Evolutionary conservation across 1,284 basidiomycete species (phyloP).

Genomic region (Puccinia coronata): DNA sequence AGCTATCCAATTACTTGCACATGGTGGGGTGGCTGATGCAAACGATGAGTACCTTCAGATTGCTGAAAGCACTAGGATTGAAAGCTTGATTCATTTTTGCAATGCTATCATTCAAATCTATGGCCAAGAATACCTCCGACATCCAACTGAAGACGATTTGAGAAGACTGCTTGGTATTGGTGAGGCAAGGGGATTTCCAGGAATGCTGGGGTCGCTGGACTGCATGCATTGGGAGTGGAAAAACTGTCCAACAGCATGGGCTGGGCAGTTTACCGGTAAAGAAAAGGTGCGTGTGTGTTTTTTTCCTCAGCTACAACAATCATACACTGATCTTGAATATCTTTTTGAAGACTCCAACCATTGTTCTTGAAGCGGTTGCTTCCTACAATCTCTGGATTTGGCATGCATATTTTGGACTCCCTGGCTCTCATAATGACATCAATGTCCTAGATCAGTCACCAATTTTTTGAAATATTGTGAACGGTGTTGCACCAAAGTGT

Average conservation of each 20-base stretch:
- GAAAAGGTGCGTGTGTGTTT: not conserved
- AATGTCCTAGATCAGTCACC: too few species aligned
- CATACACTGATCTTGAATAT: not conserved
- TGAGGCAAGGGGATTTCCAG: conserved; percentile 7
- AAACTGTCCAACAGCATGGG: not conserved
- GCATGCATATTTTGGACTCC: too few species aligned
- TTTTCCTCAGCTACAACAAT: not conserved
- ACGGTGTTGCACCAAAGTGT: not conserved
- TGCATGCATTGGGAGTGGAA: conserved; percentile 31
- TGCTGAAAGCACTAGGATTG: not conserved
- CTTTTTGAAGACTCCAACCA: not conserved
- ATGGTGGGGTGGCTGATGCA: not conserved
- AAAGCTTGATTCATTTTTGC: not conserved
- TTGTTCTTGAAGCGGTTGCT: conserved; percentile 8
- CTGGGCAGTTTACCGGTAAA: not conserved
- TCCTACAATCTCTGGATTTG: not conserved
- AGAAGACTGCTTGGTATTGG: not conserved
- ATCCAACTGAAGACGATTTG: conserved; percentile 12
- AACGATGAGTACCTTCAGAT: conserved; percentile 8
- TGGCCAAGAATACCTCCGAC: not conserved
- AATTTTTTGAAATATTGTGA: too few species aligned
- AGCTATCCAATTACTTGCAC: not conserved
- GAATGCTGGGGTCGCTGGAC: conserved; percentile 21
- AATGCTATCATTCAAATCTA: not conserved
- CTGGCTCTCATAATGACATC: not conserved